A percentile compares a stretch with the other conserved stretches of the same genome.
phyloP scores from a whole-genome alignment of 371 early-diverging fungal species.

The Mucor sp. region DNA sequence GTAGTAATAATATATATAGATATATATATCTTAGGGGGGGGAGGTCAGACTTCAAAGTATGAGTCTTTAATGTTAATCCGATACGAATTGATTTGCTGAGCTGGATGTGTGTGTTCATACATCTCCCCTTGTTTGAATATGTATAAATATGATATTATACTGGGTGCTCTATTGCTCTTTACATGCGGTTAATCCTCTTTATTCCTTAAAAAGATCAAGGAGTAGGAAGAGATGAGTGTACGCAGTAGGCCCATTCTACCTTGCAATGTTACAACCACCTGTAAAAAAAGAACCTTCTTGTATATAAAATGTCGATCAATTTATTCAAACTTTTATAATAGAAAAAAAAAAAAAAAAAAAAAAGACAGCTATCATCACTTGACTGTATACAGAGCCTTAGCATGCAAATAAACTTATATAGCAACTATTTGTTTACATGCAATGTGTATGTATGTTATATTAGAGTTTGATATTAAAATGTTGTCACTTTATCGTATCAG shows the following conservation, averaged over 20 bases:
- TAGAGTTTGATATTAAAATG: constrained; percentile 4
- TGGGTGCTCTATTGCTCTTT: neutral
- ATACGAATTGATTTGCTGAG: neutral
- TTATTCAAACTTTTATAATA: neutral
- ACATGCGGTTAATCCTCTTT: neutral
- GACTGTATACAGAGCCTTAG: neutral
- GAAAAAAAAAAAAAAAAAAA: no score
- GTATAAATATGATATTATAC: neutral
- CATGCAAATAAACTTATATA: neutral
- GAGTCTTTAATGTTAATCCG: neutral
- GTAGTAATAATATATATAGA: neutral
- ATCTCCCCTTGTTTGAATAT: constrained; percentile 1
- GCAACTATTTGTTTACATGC: neutral
- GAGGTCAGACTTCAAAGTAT: neutral
- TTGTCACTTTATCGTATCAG: neutral
- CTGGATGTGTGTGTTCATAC: neutral
- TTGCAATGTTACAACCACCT: neutral
- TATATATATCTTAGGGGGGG: neutral
- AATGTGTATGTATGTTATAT: neutral
- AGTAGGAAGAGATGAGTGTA: neutral
- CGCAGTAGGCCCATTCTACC: neutral
- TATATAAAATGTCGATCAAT: constrained; percentile 1
- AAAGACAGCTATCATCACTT: neutral
- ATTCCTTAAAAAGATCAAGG: neutral
- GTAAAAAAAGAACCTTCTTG: no score